Evolutionary conservation across 2,329 filamentous ascomycete species (phyloP), one percentile per base, ranked within the genome.

Genomic region (Pseudogymnoascus sp.): DNA sequence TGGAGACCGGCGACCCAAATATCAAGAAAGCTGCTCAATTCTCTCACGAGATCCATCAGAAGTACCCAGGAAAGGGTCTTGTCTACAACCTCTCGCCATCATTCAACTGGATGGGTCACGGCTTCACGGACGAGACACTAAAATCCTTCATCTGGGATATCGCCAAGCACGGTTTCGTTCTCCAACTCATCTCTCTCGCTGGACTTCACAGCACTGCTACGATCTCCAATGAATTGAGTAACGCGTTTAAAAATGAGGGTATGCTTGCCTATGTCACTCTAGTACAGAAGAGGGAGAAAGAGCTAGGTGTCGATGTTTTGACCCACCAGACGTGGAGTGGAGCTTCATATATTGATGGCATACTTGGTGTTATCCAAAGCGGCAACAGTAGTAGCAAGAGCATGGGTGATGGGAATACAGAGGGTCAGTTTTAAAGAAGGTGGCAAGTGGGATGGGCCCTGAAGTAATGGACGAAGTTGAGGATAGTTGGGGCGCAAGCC

Each of bases 61-160:
- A 76, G 3, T 79, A 84, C 68, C 90, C 91, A 0, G 85, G 84
- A 63, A 97, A 97, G 82, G 89, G 90, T 36, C 82, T 99, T 20
- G 93, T 97, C 0, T 99, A 99, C 78, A 99, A 99, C 77, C 82
- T 99, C 1, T 92, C 88, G 4, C 94, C 94, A 1, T 96, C 90
- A 7, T 99, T 99, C 82, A 97, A 99, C 80, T 99, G 94, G 94
- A 94, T 95, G 85, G 86, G 86, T 9, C 92, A 97, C 72, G 94
- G 93, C 28, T 99, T 97, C 76, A 87, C 83, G 3, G 85, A 91
- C 65, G 86, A 85, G 64, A 87, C 88, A 4, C 81, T 99, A 60
- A 91, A 89, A 76, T 91, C 84, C 5, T 99, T 99, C 74, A 89
- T 99, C 68, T 97, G 93, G 93, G 93, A 97, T 73, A 85, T 99